Base-by-base conservation (phyloP, 805 yeast genomes). In the Candida insectalens region DNA sequence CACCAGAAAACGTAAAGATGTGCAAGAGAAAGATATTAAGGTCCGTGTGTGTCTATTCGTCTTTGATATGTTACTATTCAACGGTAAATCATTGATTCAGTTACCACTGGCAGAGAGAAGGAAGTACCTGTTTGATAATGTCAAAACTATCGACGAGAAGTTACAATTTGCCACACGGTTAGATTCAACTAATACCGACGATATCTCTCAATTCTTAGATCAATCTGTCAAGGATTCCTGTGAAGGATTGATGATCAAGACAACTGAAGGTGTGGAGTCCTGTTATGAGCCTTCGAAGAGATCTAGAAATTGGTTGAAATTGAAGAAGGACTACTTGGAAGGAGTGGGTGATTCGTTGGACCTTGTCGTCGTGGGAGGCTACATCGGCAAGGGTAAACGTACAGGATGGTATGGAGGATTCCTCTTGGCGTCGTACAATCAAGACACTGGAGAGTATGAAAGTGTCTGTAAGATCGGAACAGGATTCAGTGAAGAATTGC, bases 401-500 rank as follows among this genome's bases (percentile, higher is more conserved):
- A 88, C 97, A 0, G 95, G 95, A 8, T 71, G 81, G 40, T 92
- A 89, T 54, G 98, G 98, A 34, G 98, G 97, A 3, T 92, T 88
- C 50, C 57, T 92, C 26, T 63, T 92, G 33, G 97, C 95, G 0
- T 80, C 94, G 20, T 89, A 85, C 51, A 92, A 92, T 49, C 77
- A 76, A 36, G 96, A 89, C 37, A 72, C 85, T 0, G 97, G 94
- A 16, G 96, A 88, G 49, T 85, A 72, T 53, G 97, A 92, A 56
- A 83, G 96, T 0, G 80, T 94, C 27, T 92, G 98, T 62, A 92
- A 92, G 55, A 88, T 94, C 36, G 98, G 98, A 31, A 92, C 98
- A 1, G 98, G 98, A 0, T 92, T 92, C 51, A 74, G 87, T 27
- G 98, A 92, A 44, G 96, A 80, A 43, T 70, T 77, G 49, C 65